Base-by-base conservation (phyloP, 768 basidiomycete species). In the Pluteus cervinus region DNA sequence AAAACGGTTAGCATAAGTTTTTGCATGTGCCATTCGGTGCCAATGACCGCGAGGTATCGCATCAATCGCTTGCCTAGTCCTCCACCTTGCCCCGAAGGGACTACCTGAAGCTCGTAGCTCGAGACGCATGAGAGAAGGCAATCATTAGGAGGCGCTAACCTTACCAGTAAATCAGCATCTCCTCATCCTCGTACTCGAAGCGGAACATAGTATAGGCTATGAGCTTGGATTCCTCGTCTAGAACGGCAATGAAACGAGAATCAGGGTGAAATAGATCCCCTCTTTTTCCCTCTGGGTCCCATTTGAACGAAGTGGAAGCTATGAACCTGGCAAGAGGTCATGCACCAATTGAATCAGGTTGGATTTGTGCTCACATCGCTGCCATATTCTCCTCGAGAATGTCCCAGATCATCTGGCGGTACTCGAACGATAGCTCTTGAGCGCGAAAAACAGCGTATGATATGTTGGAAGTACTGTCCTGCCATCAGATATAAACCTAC, bases 91-190 rank as follows among this genome's bases (percentile, higher is more conserved):
- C 49, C 56, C 1, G 47, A 30, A 24, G 56, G 33, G 0, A 63
- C 56, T 2, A 89, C 71, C 49, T 91, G 87, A 3, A 89, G 57
- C 36, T 91, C 88, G 52, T 91, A 91, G 53, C 87, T 90, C 12
- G 41, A 22, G 24, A 31, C 25, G 25, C 12, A 15, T 20, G 15
- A 26, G 15, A n/a, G 12, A 37, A 18, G 23, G 15, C 26, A 41
- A 22, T 26, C 20, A 28, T 24, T 25, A 28, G 21, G 14, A 29
- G 25, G 15, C n/a, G n/a, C n/a, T n/a, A 30, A 28, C 47, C 55
- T 18, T 47, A 86, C 87, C 86, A 89, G 52, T 90, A 91, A 3
- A 86, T 34, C 3, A 85, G 56, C 39, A 76, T 58, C 42, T 75
- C 66, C 4, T 61, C 63, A 7, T 75, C 66, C 45, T 90, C 88